A percentile compares a stretch with the other conserved stretches of the same genome.
Evolutionary conservation across 495 filamentous ascomycete genomes (phyloP).

Genomic region (Recurvomyces mirabilis): DNA sequence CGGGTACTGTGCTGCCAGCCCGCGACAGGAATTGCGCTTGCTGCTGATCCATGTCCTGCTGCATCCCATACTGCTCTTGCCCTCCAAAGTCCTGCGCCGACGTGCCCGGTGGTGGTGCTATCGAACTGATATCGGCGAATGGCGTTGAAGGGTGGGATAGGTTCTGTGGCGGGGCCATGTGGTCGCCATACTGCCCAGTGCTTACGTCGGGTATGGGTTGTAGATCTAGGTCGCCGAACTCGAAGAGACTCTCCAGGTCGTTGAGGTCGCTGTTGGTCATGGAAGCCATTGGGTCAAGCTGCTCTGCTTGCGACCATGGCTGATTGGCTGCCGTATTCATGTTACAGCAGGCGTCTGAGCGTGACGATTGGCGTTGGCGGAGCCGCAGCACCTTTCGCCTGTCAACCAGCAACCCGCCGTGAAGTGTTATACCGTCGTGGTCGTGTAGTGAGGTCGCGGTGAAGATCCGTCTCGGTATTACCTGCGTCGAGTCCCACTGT

Average conservation of each 20-base stretch:
- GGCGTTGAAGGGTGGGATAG: slow-evolving; percentile 11
- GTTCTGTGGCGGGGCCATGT: slow-evolving; percentile 7
- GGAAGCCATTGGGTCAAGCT: slow-evolving; percentile 14
- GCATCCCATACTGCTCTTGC: slow-evolving; percentile 8
- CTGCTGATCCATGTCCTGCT: slow-evolving; percentile 2
- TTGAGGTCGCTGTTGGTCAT: slow-evolving; percentile 15
- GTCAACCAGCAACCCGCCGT: no score
- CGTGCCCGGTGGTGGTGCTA: neutral
- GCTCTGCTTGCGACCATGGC: slow-evolving; percentile 16
- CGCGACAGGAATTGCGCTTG: slow-evolving; percentile 1
- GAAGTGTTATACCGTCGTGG: no score
- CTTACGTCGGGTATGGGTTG: slow-evolving; percentile 10
- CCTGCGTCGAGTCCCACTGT: no score
- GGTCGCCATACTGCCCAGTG: neutral
- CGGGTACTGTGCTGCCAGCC: neutral
- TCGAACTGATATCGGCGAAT: neutral
- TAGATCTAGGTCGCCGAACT: slow-evolving; percentile 23
- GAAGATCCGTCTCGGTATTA: no score
- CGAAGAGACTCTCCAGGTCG: slow-evolving; percentile 20
- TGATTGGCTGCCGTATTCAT: slow-evolving; percentile 11
- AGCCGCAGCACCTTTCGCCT: no score
- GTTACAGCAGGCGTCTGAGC: neutral
- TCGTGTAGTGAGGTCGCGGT: no score
- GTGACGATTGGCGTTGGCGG: no score
- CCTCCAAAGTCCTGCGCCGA: slow-evolving; percentile 15